Conservation (phyloP, 2,329 filamentous ascomycete genomes). For the Pyrenophora graminea region DNA sequence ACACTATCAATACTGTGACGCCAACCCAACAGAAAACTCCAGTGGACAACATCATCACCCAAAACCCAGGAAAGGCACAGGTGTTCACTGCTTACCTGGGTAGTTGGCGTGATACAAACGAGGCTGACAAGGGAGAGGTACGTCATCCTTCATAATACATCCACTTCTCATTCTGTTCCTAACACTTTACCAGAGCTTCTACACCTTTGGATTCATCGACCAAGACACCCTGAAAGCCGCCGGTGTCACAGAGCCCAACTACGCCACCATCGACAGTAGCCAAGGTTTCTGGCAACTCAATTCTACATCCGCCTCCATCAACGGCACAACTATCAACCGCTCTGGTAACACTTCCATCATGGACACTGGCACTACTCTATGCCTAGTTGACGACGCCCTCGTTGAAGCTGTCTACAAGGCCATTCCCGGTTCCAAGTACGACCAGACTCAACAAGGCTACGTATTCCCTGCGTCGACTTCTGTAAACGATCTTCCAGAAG, state of each 20-base stretch:
- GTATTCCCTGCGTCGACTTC: slow-evolving; percentile 52
- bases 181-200: slow-evolving; percentile 17
- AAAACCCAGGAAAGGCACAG: slow-evolving; percentile 14
- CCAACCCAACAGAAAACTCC: slow-evolving; percentile 58
- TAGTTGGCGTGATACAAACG: slow-evolving; percentile 24
- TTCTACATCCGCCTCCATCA: slow-evolving; percentile 57
- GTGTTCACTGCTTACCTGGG: slow-evolving; percentile 27
- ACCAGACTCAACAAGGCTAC: slow-evolving; percentile 57
- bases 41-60: slow-evolving; percentile 57
- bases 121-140: slow-evolving; percentile 23
- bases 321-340: slow-evolving; percentile 39
- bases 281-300: slow-evolving; percentile 67
- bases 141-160: not conserved
- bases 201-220: slow-evolving; percentile 61
- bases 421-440: slow-evolving; percentile 57
- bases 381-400: slow-evolving; percentile 60
- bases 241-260: slow-evolving; percentile 60
- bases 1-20: slow-evolving; percentile 60
- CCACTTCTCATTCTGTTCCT: not conserved
- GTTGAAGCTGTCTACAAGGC: slow-evolving; percentile 63
- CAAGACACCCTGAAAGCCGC: slow-evolving; percentile 44
- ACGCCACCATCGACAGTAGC: slow-evolving; percentile 57
- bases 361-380: slow-evolving; percentile 71
- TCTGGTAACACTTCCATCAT: slow-evolving; percentile 53
- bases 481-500: slow-evolving; percentile 16